These are phyloP conservation scores for Auriscalpium microsporum DNA, from an alignment of 768 basidiomycete genomes.

Conservation along the genomic window DNA sequence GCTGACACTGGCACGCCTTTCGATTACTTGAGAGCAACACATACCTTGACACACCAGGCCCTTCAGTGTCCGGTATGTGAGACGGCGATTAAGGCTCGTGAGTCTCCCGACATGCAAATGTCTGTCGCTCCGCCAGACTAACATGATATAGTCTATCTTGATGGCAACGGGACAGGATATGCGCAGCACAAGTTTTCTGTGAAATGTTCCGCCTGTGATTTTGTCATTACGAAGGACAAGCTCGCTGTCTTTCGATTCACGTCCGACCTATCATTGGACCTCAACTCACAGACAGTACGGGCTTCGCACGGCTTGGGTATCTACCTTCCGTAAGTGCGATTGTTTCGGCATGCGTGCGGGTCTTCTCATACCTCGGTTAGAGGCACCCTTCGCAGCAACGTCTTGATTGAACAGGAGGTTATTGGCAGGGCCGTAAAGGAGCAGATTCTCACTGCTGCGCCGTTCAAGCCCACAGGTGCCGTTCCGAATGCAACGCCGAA, in stretches of 20 bases:
- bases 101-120: constrained; percentile 11
- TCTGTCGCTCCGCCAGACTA: constrained; percentile 2
- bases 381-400: constrained; percentile 1
- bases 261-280: constrained; percentile 26
- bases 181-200: constrained; percentile 33
- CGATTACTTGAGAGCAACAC: constrained; percentile 26
- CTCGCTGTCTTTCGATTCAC: constrained; percentile 37
- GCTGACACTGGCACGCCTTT: constrained; percentile 17
- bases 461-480: too few relatives aligned
- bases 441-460: too few relatives aligned
- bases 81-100: constrained; percentile 21
- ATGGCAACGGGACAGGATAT: constrained; percentile 36
- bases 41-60: constrained; percentile 12
- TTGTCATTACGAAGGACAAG: constrained; percentile 32
- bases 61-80: constrained; percentile 31
- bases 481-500: too few relatives aligned
- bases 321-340: constrained; percentile 29
- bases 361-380: background rate
- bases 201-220: constrained; percentile 30
- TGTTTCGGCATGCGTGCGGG: background rate
- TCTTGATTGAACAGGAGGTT: background rate
- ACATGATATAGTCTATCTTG: constrained; percentile 30
- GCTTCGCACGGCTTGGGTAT: constrained; percentile 10
- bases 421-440: background rate
- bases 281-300: constrained; percentile 13